A percentile compares a stretch with the other conserved stretches of the same genome.
Evolutionary conservation across 2,329 filamentous ascomycete species (phyloP).

Genomic region (Tolypocladium endophyticum): DNA sequence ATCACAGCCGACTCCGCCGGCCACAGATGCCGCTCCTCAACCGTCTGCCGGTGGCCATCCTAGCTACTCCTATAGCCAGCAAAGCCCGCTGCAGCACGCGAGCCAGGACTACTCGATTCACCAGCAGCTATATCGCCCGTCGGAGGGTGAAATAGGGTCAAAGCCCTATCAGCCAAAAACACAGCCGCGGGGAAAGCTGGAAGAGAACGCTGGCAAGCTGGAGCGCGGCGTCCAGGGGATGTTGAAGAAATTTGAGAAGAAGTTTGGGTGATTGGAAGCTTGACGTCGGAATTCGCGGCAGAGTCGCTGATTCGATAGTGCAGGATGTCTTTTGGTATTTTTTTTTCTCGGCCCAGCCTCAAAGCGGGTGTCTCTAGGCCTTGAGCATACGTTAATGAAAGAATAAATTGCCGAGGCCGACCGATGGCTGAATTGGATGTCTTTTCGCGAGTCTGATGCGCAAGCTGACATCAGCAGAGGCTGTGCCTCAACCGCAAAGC

Average conservation of each 20-base stretch:
- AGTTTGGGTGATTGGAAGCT: conserved; percentile 39
- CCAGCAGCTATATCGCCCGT: conserved; percentile 59
- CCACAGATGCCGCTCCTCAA: conserved; percentile 21
- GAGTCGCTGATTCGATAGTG: neutral
- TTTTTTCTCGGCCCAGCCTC: neutral
- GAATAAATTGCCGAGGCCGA: neutral
- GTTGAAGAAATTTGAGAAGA: conserved; percentile 72
- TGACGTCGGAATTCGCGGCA: neutral
- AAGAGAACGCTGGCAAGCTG: conserved; percentile 53
- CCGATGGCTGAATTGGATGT: neutral
- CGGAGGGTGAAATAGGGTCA: conserved; percentile 42
- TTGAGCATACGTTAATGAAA: neutral
- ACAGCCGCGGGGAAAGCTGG: conserved; percentile 42
- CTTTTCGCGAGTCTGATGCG: neutral
- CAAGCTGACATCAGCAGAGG: neutral
- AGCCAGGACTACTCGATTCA: conserved; percentile 48
- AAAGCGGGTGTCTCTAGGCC: neutral
- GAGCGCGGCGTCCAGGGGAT: conserved; percentile 63
- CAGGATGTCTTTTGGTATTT: neutral
- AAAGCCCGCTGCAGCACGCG: conserved; percentile 11
- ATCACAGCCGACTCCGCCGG: conserved; percentile 15
- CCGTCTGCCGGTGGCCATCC: conserved; percentile 45
- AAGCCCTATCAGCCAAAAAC: conserved; percentile 31
- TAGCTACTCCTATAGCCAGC: conserved; percentile 35
- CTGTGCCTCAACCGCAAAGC: neutral